These are phyloP conservation scores for Lonicera japonica DNA, from an alignment of 129 eudicot genomes.

Conservation along the genomic window DNA sequence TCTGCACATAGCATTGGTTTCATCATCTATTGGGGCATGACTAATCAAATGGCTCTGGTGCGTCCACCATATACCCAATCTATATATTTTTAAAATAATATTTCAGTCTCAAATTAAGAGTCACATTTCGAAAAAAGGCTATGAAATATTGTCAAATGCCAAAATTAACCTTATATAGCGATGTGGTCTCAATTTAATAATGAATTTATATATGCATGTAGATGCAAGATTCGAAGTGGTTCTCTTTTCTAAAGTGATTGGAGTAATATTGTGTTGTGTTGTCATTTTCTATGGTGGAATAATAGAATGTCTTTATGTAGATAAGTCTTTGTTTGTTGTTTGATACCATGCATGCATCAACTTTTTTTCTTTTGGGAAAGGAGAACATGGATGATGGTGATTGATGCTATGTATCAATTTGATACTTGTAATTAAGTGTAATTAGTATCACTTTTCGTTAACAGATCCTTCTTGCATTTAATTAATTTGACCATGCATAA, in stretches of 20 bases:
- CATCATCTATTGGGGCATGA: slow-evolving; percentile 52
- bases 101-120: not conserved
- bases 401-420: slow-evolving; percentile 5
- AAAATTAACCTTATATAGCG: no score
- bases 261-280: not conserved
- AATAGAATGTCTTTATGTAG: no score
- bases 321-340: not conserved
- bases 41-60: slow-evolving; percentile 49
- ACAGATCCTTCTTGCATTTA: no score
- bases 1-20: slow-evolving; percentile 51
- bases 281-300: not conserved
- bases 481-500: no score
- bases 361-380: not conserved
- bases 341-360: not conserved
- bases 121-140: not conserved
- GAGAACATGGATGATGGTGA: slow-evolving; percentile 3
- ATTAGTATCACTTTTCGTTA: no score
- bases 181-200: not conserved
- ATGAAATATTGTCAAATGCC: no score
- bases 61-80: not conserved
- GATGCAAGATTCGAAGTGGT: not conserved
- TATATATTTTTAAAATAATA: not conserved
- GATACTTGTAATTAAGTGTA: not conserved
- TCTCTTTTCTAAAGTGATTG: not conserved
- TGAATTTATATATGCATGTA: not conserved